Percentiles rank a stretch among this genome's conserved stretches.
Evolutionary conservation across 148 eudicot species (phyloP).

Genomic region (Diospyros kaki): DNA sequence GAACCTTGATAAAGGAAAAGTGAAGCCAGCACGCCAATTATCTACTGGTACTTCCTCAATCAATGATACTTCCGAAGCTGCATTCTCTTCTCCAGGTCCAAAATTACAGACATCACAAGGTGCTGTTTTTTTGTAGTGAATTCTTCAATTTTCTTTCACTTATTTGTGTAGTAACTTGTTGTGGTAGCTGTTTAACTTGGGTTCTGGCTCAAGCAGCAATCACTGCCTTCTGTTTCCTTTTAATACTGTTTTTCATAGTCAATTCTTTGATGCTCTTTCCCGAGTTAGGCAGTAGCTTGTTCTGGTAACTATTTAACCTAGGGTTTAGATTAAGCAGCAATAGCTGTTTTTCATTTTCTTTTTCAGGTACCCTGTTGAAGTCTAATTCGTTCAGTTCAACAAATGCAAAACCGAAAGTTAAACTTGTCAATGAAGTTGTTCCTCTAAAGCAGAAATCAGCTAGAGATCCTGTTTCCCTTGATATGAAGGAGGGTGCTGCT

Average conservation of each 20-base stretch:
- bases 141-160: slow-evolving; percentile 23
- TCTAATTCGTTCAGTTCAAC: slow-evolving; percentile 69
- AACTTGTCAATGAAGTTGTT: slow-evolving; percentile 54
- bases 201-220: slow-evolving; percentile 7
- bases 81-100: slow-evolving; percentile 33
- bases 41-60: slow-evolving; percentile 27
- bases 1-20: slow-evolving; percentile 47
- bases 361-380: slow-evolving; percentile 64
- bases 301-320: neutral
- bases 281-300: slow-evolving; percentile 3
- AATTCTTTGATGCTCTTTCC: slow-evolving; percentile 22
- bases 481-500: slow-evolving; percentile 46
- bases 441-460: slow-evolving; percentile 61
- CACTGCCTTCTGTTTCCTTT: neutral
- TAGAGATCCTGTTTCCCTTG: slow-evolving; percentile 33
- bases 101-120: slow-evolving; percentile 28
- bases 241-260: slow-evolving; percentile 8
- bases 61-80: slow-evolving; percentile 42
- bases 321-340: slow-evolving; percentile 8
- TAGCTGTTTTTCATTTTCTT: neutral
- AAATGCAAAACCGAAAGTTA: slow-evolving; percentile 52
- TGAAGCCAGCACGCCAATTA: slow-evolving; percentile 37
- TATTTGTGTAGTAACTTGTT: slow-evolving; percentile 4
- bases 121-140: slow-evolving; percentile 19
- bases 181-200: slow-evolving; percentile 3